Evolutionary conservation across 108 stramenopile species (phyloP), one percentile per base, ranked within the genome.

Genomic region (Skeletonema potamos): DNA sequence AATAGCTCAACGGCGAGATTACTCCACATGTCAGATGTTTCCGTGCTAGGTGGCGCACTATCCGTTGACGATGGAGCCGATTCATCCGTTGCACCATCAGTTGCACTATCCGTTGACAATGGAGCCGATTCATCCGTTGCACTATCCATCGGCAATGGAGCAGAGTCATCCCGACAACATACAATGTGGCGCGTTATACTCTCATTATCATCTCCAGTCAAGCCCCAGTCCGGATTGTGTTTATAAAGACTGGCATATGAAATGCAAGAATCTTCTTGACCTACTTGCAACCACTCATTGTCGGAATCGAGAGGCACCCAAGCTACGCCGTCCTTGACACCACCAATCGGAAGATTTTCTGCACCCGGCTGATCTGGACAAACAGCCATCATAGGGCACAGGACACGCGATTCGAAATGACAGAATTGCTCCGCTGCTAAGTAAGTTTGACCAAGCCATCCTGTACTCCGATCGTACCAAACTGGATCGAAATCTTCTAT

Each of bases 211-310:
- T 59, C 17, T 33, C 58, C 58, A 33, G 58, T 33, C 30, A 34
- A 33, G 17, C 64, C 65, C 62, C 54, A 64, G 4, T 66, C 70
- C 1, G 48, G 48, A 24, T 8, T 51, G 8, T 51, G 48, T 1
- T 20, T 20, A 22, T 22, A 51, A 0, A 37, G 30, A 4, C 18
- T 22, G 15, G 62, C 58, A 58, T 68, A 77, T 13, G 32, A 22
- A 18, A 32, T 46, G 15, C 77, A 78, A 20, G 17, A 48, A 34
- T 30, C 70, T 20, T 29, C 59, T n/a, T 33, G 44, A 18, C 77
- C 77, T n/a, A 78, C 70, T 51, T 78, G 77, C 3, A 78, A 57
- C 77, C 77, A 78, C 11, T 41, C 65, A 48, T 78, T 64, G 3
- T 51, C 18, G 1, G 2, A 8, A 24, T 51, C 48, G 22, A 22